A percentile compares a stretch with the other conserved stretches of the same genome.
phyloP scores from a whole-genome alignment of 2,329 filamentous ascomycete genomes.

The Talaromyces sp. region DNA sequence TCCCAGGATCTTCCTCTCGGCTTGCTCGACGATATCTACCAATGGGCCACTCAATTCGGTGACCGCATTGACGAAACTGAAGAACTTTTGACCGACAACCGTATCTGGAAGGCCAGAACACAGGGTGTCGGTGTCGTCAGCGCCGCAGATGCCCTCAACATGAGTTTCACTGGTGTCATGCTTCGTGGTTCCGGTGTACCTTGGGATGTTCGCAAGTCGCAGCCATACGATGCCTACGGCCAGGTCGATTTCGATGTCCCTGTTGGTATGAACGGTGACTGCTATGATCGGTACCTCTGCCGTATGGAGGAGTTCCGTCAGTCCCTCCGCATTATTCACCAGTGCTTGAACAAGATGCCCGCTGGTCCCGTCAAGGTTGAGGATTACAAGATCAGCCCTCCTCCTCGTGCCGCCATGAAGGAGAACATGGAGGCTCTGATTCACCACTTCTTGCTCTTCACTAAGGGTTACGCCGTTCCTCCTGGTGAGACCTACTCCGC shows the following conservation, averaged over 20 bases:
- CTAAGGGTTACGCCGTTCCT: constrained; percentile 95
- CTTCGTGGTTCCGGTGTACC: constrained; percentile 93
- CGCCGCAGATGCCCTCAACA: constrained; percentile 92
- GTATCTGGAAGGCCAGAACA: constrained; percentile 95
- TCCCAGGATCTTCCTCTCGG: constrained; percentile 92
- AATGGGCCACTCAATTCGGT: constrained; percentile 98
- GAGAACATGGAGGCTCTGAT: constrained; percentile 99
- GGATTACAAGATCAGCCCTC: constrained; percentile 97
- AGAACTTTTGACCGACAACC: constrained; percentile 97
- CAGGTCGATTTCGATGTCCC: constrained; percentile 98
- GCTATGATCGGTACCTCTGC: constrained; percentile 98
- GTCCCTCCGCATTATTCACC: constrained; percentile 95
- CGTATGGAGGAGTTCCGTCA: constrained; percentile 99
- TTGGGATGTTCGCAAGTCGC: constrained; percentile 93
- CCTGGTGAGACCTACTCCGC: constrained; percentile 97
- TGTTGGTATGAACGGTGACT: constrained; percentile 94
- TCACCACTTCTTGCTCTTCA: constrained; percentile 98
- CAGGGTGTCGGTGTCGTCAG: constrained; percentile 87
- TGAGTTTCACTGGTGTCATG: constrained; percentile 96
- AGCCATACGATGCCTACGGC: constrained; percentile 97
- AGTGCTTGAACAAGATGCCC: constrained; percentile 99
- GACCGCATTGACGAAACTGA: constrained; percentile 99
- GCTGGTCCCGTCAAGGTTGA: constrained; percentile 90
- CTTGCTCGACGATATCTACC: constrained; percentile 97
- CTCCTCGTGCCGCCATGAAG: constrained; percentile 97